A percentile compares a stretch with the other conserved stretches of the same genome.
Conservation (phyloP, 352 stramenopile genomes). For the Blastocystis hominis region DNA sequence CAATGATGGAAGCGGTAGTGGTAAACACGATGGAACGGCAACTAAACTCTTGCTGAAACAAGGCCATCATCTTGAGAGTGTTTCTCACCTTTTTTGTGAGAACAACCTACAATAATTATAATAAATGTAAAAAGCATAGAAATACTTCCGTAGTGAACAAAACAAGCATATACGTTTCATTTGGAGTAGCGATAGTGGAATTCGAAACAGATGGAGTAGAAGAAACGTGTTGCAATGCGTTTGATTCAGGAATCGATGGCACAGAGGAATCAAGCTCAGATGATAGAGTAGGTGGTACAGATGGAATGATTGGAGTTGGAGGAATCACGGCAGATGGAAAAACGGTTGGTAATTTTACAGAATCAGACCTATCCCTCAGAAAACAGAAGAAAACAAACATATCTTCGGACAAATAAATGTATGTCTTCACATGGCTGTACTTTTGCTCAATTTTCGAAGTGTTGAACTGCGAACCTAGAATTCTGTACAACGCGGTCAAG, state of each 20-base stretch:
- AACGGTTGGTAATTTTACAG: too few species aligned
- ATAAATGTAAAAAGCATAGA: background rate
- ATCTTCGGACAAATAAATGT: too few species aligned
- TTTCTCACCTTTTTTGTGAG: background rate
- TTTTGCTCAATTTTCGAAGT: too few species aligned
- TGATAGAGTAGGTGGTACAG: too few species aligned
- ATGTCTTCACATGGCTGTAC: too few species aligned
- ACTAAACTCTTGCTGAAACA: background rate
- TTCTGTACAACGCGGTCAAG: too few species aligned
- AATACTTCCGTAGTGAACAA: constrained; percentile 41
- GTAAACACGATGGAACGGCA: constrained; percentile 25
- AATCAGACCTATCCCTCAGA: too few species aligned
- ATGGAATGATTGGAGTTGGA: too few species aligned
- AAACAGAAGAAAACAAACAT: too few species aligned
- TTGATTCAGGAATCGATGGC: background rate
- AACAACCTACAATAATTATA: background rate
- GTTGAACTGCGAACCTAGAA: too few species aligned
- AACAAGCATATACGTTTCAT: constrained; percentile 9
- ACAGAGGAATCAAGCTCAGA: background rate
- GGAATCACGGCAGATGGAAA: too few species aligned
- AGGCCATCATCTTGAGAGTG: background rate
- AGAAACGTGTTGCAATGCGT: background rate
- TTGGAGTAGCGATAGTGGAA: background rate
- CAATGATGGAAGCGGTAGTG: background rate
- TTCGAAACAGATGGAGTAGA: background rate